Percentiles rank a stretch among this genome's conserved stretches.
phyloP scores from a whole-genome alignment of 1,284 basidiomycete genomes.

The Boletellus dicymbophilus region DNA sequence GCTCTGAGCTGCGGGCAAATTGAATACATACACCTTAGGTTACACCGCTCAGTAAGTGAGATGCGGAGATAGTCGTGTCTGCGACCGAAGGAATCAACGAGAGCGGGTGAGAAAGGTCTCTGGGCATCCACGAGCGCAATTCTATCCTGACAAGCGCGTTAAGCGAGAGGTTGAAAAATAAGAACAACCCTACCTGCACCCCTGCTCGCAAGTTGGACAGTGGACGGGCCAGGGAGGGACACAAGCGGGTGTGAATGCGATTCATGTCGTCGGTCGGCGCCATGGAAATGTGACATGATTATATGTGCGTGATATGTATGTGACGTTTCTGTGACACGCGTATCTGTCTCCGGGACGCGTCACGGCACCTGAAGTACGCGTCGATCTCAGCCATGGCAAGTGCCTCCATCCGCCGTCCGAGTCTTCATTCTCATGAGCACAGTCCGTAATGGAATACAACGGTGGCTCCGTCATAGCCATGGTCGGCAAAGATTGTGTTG shows the following conservation, averaged over 20 bases:
- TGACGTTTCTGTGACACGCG: background rate
- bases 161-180: background rate
- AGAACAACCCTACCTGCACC: conserved; percentile 14
- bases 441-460: conserved; percentile 89
- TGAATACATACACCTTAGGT: conserved; percentile 70
- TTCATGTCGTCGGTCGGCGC: conserved; percentile 8
- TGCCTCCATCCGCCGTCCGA: background rate
- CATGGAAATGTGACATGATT: background rate
- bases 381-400: conserved; percentile 30
- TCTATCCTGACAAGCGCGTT: conserved; percentile 27
- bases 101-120: conserved; percentile 48
- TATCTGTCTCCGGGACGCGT: conserved; percentile 19
- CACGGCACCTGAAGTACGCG: conserved; percentile 19
- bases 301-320: conserved; percentile 8
- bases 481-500: conserved; percentile 99
- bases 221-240: conserved; percentile 11
- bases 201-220: conserved; percentile 20
- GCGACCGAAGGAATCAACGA: conserved; percentile 70
- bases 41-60: conserved; percentile 86
- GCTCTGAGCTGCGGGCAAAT: background rate
- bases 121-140: conserved; percentile 55
- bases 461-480: conserved; percentile 99
- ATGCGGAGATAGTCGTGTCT: conserved; percentile 85
- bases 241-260: conserved; percentile 8
- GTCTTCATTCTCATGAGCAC: conserved; percentile 8